phyloP scores from a whole-genome alignment of 2,329 filamentous ascomycete species.

The Aspergillus ochraceus region DNA sequence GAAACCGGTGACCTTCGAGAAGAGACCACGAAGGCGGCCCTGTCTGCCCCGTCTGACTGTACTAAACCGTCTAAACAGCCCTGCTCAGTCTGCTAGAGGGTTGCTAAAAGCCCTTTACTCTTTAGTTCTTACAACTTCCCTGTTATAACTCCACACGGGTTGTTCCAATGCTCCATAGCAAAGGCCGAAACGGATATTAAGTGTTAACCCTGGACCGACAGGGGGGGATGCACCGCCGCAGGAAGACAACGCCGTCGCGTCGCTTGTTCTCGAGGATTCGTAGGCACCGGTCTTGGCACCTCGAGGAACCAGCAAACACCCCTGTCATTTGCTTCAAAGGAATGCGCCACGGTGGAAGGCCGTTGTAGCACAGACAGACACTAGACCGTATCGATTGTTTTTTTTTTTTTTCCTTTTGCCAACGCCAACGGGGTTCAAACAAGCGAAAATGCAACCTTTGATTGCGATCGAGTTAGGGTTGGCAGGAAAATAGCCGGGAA shows the following conservation, averaged over 20 bases:
- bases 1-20: conserved; percentile 12
- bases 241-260: not conserved
- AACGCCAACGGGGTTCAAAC: too few relatives aligned
- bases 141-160: conserved; percentile 1
- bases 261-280: conserved; percentile 1
- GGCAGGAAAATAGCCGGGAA: too few relatives aligned
- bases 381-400: not conserved
- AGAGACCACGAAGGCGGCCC: conserved; percentile 2
- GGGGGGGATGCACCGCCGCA: not conserved
- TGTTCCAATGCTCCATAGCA: not conserved
- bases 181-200: conserved; percentile 1
- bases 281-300: not conserved
- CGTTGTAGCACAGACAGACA: conserved; percentile 30
- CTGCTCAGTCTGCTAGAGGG: not conserved
- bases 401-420: not conserved
- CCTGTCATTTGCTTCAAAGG: conserved; percentile 7
- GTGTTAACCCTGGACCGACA: not conserved
- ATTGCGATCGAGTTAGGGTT: not conserved
- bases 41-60: not conserved
- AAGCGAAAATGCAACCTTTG: too few relatives aligned
- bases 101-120: too few relatives aligned
- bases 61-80: not conserved
- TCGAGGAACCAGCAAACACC: not conserved
- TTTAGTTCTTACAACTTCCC: conserved; percentile 1
- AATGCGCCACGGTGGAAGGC: conserved; percentile 18